Base-by-base conservation (phyloP, 108 stramenopile genomes). In the Asterionellopsis glacialis region DNA sequence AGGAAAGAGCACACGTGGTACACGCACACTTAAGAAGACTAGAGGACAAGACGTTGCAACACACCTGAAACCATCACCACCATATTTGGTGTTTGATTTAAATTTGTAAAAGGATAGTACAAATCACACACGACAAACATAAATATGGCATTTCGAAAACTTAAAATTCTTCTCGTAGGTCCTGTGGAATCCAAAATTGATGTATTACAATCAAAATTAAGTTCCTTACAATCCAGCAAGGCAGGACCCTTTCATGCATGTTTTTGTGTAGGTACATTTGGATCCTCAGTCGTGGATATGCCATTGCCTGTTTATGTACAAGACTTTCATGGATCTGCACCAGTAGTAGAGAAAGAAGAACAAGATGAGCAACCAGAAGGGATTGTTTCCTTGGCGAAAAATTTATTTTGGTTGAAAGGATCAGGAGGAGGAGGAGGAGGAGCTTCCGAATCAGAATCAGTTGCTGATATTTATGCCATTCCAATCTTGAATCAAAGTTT, bases 181-280 rank as follows among this genome's bases (percentile, higher is more conserved):
- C 68, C 84, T 38, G 82, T 90, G 18, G 57, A 68, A 21, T 85
- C 78, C 9, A 63, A 78, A 3, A 55, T 88, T 9, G 48, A 59
- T 16, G 76, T 72, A 16, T 68, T 89, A 38, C 42, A 57, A 0
- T 65, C 67, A 41, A 89, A 89, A 50, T 53, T 89, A 21, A 61
- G 51, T 27, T 48, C 77, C 9, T 65, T 92, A 23, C 82, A 92
- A 63, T 54, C 58, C 12, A 82, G 83, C 69, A 88, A 88, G 64
- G 91, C 91, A 0, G 91, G 91, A 14, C 91, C 91, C 1, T 92
- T 92, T 58, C 87, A 92, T 59, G 72, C 72, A 51, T 85, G 82
- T 43, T 74, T 92, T 44, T 78, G 82, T 48, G 79, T 84, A 40
- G 91, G 87, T 49, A 61, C 74, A n/a, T 74, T 76, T 57, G 23